Percentiles rank a stretch among this genome's conserved stretches.
These are phyloP conservation scores for Leavenworthia alabamica DNA, from an alignment of 345 rosid genomes.

Conservation along the genomic window DNA sequence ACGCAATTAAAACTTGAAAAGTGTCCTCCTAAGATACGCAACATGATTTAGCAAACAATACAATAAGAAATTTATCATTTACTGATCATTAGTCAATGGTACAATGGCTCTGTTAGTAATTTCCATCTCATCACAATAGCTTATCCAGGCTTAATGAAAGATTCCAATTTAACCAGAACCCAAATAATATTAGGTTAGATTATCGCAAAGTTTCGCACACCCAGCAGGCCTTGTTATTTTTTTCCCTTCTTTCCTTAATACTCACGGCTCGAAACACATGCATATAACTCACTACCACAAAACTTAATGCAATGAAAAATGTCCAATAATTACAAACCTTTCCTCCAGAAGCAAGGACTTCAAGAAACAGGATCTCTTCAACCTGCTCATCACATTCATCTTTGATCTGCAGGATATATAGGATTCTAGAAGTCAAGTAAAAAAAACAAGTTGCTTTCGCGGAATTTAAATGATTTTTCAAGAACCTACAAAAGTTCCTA, in stretches of 20 bases:
- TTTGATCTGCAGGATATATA: conserved; percentile 42
- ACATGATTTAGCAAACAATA: conserved; percentile 6
- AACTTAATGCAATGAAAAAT: neutral
- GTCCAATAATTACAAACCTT: conserved; percentile 54
- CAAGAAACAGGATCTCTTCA: conserved; percentile 67
- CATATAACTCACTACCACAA: conserved; percentile 15
- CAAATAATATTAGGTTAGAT: neutral
- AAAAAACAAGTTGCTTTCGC: conserved; percentile 9
- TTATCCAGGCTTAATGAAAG: conserved; percentile 4
- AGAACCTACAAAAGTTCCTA: conserved; percentile 1
- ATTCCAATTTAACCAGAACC: conserved; percentile 13
- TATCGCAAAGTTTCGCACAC: conserved; percentile 7
- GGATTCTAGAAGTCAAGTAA: conserved; percentile 5
- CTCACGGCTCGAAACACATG: neutral
- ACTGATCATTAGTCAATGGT: neutral
- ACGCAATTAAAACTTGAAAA: conserved; percentile 8
- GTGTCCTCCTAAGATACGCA: neutral
- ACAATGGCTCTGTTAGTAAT: neutral
- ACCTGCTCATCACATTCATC: conserved; percentile 37
- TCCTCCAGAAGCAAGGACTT: conserved; percentile 86
- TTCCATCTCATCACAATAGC: conserved; percentile 8
- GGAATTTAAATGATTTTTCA: conserved; percentile 9
- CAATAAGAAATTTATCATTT: conserved; percentile 6
- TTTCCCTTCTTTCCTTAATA: neutral
- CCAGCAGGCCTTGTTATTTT: conserved; percentile 2